Evolutionary conservation across 305 asterid species (phyloP).

Genomic region (Fraxinus latifolia): DNA sequence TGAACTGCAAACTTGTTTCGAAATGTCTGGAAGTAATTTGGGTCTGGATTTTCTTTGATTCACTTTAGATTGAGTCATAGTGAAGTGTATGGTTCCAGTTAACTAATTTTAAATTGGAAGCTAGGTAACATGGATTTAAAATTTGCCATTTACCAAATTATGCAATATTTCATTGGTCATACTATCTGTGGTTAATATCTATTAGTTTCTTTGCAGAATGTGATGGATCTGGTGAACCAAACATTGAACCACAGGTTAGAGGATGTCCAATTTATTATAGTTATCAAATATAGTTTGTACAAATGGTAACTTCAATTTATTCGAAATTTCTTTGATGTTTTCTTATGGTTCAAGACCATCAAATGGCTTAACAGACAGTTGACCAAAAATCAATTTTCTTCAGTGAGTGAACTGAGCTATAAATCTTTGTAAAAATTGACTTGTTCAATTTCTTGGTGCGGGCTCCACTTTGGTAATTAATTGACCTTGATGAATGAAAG

Average conservation of each 20-base stretch:
- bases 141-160: background rate
- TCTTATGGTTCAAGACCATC: background rate
- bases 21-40: background rate
- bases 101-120: background rate
- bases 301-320: background rate
- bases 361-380: background rate
- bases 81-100: background rate
- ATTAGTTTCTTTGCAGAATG: conserved; percentile 56
- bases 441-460: background rate
- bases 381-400: background rate
- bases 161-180: background rate
- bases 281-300: no score
- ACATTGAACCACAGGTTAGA: conserved; percentile 82
- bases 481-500: background rate
- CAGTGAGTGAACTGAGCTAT: background rate
- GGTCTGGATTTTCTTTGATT: background rate
- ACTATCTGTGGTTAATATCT: background rate
- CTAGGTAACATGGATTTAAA: background rate
- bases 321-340: background rate
- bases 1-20: background rate
- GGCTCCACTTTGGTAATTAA: background rate
- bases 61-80: background rate
- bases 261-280: background rate
- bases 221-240: conserved; percentile 96
- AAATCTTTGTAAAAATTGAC: background rate